Conservation (phyloP, 257 asterid genomes). For the Primulina eburnea region DNA sequence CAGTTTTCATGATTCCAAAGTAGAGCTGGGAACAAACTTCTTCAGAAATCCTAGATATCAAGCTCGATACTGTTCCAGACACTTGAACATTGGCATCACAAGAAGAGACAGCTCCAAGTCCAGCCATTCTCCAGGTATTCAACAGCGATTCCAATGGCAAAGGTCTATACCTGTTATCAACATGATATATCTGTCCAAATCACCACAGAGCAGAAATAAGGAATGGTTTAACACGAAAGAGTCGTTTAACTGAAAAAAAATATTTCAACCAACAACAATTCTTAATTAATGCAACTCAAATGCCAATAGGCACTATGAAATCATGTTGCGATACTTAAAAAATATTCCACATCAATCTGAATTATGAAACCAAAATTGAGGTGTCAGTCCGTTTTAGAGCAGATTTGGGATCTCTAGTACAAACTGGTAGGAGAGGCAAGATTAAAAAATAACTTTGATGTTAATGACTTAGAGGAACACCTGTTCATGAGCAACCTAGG, state of each 20-base stretch:
- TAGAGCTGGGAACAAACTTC: conserved; percentile 80
- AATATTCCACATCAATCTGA: conserved; percentile 1
- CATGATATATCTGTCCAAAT: conserved; percentile 66
- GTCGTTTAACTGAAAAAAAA: conserved; percentile 9
- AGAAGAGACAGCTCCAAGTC: conserved; percentile 32
- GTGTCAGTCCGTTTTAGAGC: not conserved
- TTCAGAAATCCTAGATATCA: conserved; percentile 61
- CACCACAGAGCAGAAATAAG: conserved; percentile 29
- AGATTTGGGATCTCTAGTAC: not conserved
- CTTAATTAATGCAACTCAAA: not conserved
- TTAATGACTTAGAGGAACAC: not conserved
- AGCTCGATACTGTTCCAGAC: conserved; percentile 34
- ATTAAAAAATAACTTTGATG: not conserved
- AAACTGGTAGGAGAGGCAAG: conserved; percentile 8
- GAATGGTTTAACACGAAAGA: conserved; percentile 16
- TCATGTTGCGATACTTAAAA: conserved; percentile 3
- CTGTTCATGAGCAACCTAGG: not conserved
- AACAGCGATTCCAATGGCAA: conserved; percentile 58
- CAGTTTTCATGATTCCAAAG: conserved; percentile 74
- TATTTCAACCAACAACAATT: not conserved
- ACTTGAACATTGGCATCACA: conserved; percentile 37
- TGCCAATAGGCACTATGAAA: not conserved
- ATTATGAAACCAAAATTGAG: conserved; percentile 9
- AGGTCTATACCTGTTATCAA: conserved; percentile 48
- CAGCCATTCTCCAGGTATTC: conserved; percentile 48